Evolutionary conservation across 2,329 filamentous ascomycete genomes (phyloP), one percentile per base, ranked within the genome.

Genomic region (Pseudodiploospora longispora): DNA sequence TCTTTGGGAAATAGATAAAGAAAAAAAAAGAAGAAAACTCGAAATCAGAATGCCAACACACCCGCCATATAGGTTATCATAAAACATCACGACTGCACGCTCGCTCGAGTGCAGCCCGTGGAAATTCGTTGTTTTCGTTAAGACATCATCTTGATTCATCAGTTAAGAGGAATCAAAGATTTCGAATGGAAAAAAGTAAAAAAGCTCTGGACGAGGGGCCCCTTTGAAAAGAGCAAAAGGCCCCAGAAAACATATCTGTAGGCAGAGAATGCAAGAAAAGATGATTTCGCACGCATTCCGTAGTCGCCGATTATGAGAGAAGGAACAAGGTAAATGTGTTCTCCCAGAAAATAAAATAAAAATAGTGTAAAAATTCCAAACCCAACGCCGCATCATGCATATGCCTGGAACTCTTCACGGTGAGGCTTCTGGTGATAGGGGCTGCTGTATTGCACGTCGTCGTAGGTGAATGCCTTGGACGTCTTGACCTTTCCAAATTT

Each of bases 401-500:
- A 57, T 6, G 52, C 48, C 32, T 42, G 36, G 42, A 50, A 52
- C 9, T 57, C 53, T 28, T 60, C 58, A 19, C 51, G 56, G 32
- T 55, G 55, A 27, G 54, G 45, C 39, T 44, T 49, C 28, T 53
- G 48, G 40, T 47, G 48, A 48, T 41, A 51, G 52, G 43, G 19
- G 19, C 42, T 44, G 52, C 54, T 59, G 50, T 60, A 68, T 30
- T 54, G 50, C n/a, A 65, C 54, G 33, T 66, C 61, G 2, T 56
- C 55, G 9, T 50, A 43, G 30, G 48, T 49, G 43, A 59, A 65
- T 8, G 44, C 6, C 50, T 58, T 63, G 4, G 62, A 58, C 6
- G 55, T 61, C 57, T 62, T 67, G 34, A 64, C 58, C 49, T 63
- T 67, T 46, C 44, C 40, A 32, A 52, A 61, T 34, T 54, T 52